Evolutionary conservation across 148 eudicot species (phyloP).

Genomic region (Arbutus unedo): DNA sequence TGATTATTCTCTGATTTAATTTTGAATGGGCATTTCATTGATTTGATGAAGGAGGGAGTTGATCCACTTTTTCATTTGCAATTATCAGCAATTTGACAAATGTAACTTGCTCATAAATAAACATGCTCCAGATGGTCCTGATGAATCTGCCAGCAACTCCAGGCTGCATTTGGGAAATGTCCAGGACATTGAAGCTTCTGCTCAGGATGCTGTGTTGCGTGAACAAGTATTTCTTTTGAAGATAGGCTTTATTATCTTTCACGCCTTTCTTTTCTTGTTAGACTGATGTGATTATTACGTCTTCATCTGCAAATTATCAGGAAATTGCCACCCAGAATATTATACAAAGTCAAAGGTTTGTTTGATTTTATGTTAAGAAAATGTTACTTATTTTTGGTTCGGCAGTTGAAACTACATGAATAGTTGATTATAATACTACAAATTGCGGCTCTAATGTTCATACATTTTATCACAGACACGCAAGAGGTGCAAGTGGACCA

Average conservation of each 20-base stretch:
- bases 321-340: conserved; percentile 70
- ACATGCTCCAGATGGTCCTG: conserved; percentile 20
- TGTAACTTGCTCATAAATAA: neutral
- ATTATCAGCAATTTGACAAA: neutral
- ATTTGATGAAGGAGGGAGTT: conserved; percentile 9
- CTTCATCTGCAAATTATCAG: conserved; percentile 37
- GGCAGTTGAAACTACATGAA: neutral
- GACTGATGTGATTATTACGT: conserved; percentile 19
- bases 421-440: conserved; percentile 12
- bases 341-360: conserved; percentile 77
- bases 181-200: conserved; percentile 69
- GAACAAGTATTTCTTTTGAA: conserved; percentile 64
- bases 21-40: conserved; percentile 12
- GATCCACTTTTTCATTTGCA: conserved; percentile 12
- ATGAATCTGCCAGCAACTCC: conserved; percentile 23
- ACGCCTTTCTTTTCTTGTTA: conserved; percentile 12
- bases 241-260: conserved; percentile 6
- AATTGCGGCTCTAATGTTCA: conserved; percentile 20
- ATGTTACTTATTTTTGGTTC: neutral
- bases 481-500: conserved; percentile 49
- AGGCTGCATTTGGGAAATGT: conserved; percentile 25
- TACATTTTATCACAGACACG: conserved; percentile 46
- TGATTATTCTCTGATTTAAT: neutral
- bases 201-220: conserved; percentile 75
- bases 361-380: conserved; percentile 1